Base-by-base conservation (phyloP, 768 basidiomycete species). In the Ramaria rubella region DNA sequence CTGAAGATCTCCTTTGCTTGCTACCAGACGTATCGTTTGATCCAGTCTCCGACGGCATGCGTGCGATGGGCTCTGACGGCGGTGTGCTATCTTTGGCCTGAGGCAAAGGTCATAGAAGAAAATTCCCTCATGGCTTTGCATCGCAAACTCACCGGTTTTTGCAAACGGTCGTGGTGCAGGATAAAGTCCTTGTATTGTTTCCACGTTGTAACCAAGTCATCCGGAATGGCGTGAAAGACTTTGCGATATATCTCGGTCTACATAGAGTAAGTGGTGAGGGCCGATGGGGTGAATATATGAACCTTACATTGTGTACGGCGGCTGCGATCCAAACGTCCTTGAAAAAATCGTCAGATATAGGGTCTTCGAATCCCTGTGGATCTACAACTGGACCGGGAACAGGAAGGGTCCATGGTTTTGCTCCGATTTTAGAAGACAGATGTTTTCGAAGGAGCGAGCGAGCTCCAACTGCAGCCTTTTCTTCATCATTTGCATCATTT, bases 241-340 rank as follows among this genome's bases (percentile, higher is more conserved):
- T 90, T 94, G 55, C 94, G 86, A 72, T 82, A 97, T 61, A 97
- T 92, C 67, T 95, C 90, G 59, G 95, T 99, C 93, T 94, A 58
- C 11, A 56, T 50, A 51, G 30, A 48, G 58, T 50, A 49, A 62
- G 26, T 21, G 43, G n/a, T n/a, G n/a, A n/a, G n/a, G n/a, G n/a
- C n/a, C n/a, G n/a, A n/a, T n/a, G n/a, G n/a, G n/a, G n/a, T n/a
- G n/a, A n/a, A n/a, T n/a, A n/a, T n/a, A 34, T 36, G 36, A 21
- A 38, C 0, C 88, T 60, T 52, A 94, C 93, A 68, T 98, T 99
- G 63, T 94, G 86, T 21, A 81, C 81, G 0, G 95, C 94, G 49
- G 82, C 84, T 14, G 90, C 83, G 2, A 86, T 76, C 95, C 96
- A 99, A 34, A 88, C 79, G 59, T 87, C 78, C 65, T 87, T 87